Base-by-base conservation (phyloP, 2,329 filamentous ascomycete genomes). In the Colletotrichum orchidophilum region DNA sequence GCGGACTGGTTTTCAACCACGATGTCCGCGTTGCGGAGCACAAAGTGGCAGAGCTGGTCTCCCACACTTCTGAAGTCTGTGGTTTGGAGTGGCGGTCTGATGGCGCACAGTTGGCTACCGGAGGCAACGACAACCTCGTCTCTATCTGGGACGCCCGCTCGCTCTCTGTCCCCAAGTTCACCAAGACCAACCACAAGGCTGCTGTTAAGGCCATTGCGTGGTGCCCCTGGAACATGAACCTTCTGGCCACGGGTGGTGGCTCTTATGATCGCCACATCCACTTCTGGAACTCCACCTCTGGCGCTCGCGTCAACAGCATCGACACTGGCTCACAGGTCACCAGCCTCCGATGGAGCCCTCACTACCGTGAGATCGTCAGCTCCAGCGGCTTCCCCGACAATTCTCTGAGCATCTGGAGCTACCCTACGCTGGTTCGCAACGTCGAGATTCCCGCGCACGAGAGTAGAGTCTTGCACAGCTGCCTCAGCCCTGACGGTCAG, bases 251-350 rank as follows among this genome's bases (percentile, higher is more conserved):
- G 53, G 96, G 96, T 68, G 96, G 96, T 79, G 96, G 96, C 76
- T 97, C 94, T 53, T 97, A 98, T 83, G 96, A 99, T 81, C 93
- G 95, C 76, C 94, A 98, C 84, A 99, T 99, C 83, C 96, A 99
- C 87, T 99, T 99, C 90, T 99, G 96, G 96, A 99, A 99, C 89
- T 97, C 95, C 57, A 98, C 96, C 26, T 97, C 96, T 5, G 96
- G 96, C 72, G 96, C 96, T 63, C 94, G 96, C 77, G 95, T 97
- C 85, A 99, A 99, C 91, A 97, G 94, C 88, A 98, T 99, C 82
- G 95, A 98, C 82, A 98, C 96, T 50, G 96, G 96, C 72, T 97
- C 95, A 57, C 96, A 99, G 83, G 97, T 99, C 69, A 99, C 96
- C 75, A 96, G 93, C 77, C 90, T 99, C 68, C 92, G 95, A 78